Conservation (phyloP, 257 asterid genomes). For the Solanum medicagineum region DNA sequence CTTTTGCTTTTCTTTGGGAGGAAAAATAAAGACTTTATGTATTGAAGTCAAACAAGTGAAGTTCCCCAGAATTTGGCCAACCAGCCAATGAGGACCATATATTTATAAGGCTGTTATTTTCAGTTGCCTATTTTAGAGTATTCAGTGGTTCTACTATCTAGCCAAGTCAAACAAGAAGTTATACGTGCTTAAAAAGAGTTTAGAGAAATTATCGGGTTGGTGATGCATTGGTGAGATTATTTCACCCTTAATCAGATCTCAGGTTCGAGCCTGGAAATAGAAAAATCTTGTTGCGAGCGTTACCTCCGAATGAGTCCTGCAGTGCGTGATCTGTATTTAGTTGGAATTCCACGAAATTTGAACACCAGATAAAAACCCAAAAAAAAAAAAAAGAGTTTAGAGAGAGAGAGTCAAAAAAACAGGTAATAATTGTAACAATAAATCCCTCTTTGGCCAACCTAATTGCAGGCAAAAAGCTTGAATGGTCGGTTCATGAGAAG, state of each 20-base stretch:
- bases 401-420: neutral
- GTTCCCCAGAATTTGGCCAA: neutral
- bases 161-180: neutral
- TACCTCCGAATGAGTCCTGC: no score
- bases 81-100: neutral
- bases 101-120: neutral
- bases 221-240: no score
- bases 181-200: neutral
- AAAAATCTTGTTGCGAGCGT: no score
- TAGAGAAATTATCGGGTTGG: no score
- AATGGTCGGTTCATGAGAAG: neutral
- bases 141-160: neutral
- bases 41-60: neutral
- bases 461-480: neutral
- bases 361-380: no score
- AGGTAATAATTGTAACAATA: neutral
- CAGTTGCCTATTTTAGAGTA: neutral
- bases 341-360: no score
- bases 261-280: no score
- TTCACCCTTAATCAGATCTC: no score
- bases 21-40: neutral
- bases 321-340: no score
- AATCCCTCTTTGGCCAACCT: neutral
- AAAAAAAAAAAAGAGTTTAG: neutral
- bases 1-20: neutral